Conservation (phyloP, 148 eudicot genomes). For the Rheum nobile region DNA sequence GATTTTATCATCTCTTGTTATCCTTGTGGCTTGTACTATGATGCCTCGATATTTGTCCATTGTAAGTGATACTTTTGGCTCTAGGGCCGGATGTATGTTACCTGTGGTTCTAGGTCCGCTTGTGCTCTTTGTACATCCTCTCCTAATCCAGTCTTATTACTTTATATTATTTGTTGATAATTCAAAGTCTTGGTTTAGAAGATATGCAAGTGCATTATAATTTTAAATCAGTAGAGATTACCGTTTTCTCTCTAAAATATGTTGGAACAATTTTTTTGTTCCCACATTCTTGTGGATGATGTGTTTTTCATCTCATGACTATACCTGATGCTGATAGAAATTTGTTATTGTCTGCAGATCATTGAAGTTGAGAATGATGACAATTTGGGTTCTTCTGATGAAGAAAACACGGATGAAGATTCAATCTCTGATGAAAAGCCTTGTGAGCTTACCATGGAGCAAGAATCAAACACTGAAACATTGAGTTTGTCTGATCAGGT, state of each 20-base stretch:
- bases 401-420: slow-evolving; percentile 21
- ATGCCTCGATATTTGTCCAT: no score
- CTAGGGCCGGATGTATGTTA: no score
- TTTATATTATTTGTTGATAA: background rate
- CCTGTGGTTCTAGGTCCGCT: background rate
- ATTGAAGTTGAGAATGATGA: slow-evolving; percentile 18
- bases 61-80: no score
- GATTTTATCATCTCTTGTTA: no score
- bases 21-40: no score
- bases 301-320: background rate
- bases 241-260: background rate
- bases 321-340: background rate
- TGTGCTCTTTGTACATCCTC: background rate
- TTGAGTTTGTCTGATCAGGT: slow-evolving; percentile 22
- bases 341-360: slow-evolving; percentile 14
- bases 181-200: background rate
- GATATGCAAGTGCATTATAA: background rate
- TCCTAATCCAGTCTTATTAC: background rate
- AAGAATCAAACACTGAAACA: slow-evolving; percentile 15
- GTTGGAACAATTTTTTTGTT: background rate
- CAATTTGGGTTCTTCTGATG: slow-evolving; percentile 15
- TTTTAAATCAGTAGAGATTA: background rate
- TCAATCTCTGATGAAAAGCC: slow-evolving; percentile 13
- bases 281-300: background rate
- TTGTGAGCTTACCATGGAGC: background rate